Conservation (phyloP, 495 filamentous ascomycete genomes). For the Penicillium goetzii region DNA sequence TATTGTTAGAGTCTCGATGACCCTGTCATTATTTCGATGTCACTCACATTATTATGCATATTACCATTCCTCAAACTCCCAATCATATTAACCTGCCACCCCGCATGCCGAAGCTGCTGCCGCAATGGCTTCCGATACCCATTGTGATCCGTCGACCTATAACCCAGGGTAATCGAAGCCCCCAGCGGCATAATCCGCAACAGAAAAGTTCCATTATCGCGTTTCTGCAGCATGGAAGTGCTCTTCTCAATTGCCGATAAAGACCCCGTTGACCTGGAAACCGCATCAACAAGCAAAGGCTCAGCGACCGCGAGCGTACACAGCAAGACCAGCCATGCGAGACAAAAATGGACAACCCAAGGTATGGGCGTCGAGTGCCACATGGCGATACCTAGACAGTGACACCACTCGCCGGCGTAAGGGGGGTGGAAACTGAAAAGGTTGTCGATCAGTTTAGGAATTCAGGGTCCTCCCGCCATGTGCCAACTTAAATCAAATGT, state of each 20-base stretch:
- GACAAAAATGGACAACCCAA: constrained; percentile 21
- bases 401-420: not conserved
- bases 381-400: constrained; percentile 16
- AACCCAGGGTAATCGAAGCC: constrained; percentile 62
- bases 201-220: constrained; percentile 23
- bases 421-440: not conserved
- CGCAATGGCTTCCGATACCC: constrained; percentile 56
- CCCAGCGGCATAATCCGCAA: constrained; percentile 59
- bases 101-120: constrained; percentile 39
- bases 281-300: not conserved
- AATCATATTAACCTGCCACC: constrained; percentile 55
- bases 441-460: not conserved
- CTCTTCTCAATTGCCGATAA: not conserved
- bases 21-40: not conserved
- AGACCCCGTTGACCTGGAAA: not conserved
- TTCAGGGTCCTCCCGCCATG: not conserved
- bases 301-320: not conserved
- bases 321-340: constrained; percentile 23
- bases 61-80: constrained; percentile 48
- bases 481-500: constrained; percentile 1
- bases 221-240: constrained; percentile 7
- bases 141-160: constrained; percentile 52
- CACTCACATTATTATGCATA: constrained; percentile 53
- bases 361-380: constrained; percentile 19
- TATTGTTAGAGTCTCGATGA: not conserved